Evolutionary conservation across 257 asterid genomes (phyloP), one percentile per base, ranked within the genome.

Genomic region (Solanum pinnatisectum): DNA sequence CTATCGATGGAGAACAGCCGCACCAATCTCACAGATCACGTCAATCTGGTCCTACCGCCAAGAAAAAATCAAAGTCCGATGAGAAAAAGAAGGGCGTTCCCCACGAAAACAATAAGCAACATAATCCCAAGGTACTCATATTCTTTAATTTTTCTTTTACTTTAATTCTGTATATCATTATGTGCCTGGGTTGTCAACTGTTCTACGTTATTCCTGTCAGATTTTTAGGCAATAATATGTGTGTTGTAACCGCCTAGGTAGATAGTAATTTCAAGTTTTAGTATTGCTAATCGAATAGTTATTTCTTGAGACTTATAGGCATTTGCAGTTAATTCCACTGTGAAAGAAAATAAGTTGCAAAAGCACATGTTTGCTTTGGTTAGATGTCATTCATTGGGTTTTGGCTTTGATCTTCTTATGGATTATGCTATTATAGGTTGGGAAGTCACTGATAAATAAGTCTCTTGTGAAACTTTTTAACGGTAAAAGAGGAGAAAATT

Each of bases 381-480:
- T 30, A 37, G 74, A 23, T 23, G 39, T 10, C 13, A 27, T 46
- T 30, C 6, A 10, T 18, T 56, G 33, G 16, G 27, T 59, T 27
- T 40, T 27, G 11, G 25, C 39, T 25, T 63, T 89, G 27, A 81
- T 79, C 74, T 7, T 73, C 67, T 23, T 68, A 78, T 85, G 90
- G 79, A 18, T 40, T 76, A 13, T 52, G 25, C 76, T 56, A 40
- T 35, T 93, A 87, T 89, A 96, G 99, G 99, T 94, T 59, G 98
- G 99, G 84, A 97, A 97, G 93, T 95, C 99, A 1, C 91, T 97
- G 93, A 90, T 96, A 89, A 97, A 95, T 15, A 93, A 96, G 95
- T 91, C 93, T 87, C 93, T 97, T 60, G 90, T 96, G 70, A 5
- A 32, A 67, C 36, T 27, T 67, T 11, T 67, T 67, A 27, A 27